Evolutionary conservation across 441 rosid species (phyloP), one percentile per base, ranked within the genome.

Genomic region (Populus trichocarpa): DNA sequence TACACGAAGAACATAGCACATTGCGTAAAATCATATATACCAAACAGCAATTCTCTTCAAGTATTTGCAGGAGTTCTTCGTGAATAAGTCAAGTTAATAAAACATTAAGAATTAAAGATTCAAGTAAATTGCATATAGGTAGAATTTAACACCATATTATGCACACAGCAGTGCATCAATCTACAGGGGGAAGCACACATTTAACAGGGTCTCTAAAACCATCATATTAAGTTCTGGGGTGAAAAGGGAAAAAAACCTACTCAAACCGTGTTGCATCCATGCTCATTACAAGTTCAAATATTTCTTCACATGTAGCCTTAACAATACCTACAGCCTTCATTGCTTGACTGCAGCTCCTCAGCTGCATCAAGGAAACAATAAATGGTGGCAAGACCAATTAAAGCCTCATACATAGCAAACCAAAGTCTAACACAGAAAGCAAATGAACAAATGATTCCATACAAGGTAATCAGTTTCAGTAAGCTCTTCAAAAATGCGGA

Each of bases 311-410:
- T 53, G 94, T 86, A 72, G 99, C 99, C 83, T 97, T 98, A 83
- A 97, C 96, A 65, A 93, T 98, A 73, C 99, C 99, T 38, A 92
- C 99, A 84, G 99, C 99, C 84, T 92, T 97, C 99, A 97, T 97
- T 82, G 99, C 99, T 84, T 93, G 89, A 87, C 97, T 97, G 87
- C 99, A 95, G 92, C 99, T 97, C 87, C 99, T 95, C 76, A 98
- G 98, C 99, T 95, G 87, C 86, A 88, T 67, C 76, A 75, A 72
- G 81, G 85, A 80, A 77, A 83, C 38, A 79, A 73, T 81, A 78
- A 36, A 81, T 75, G 75, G 69, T 77, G 18, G 79, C 65, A 69
- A 72, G 67, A 61, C 79, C 83, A 61, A 82, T 73, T 71, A 78
- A 42, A 64, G 59, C 75, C 50, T 42, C 14, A 42, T 42, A 64